These are phyloP conservation scores for Orbilia quercus DNA, from an alignment of 2,329 filamentous ascomycete genomes.

Conservation along the genomic window DNA sequence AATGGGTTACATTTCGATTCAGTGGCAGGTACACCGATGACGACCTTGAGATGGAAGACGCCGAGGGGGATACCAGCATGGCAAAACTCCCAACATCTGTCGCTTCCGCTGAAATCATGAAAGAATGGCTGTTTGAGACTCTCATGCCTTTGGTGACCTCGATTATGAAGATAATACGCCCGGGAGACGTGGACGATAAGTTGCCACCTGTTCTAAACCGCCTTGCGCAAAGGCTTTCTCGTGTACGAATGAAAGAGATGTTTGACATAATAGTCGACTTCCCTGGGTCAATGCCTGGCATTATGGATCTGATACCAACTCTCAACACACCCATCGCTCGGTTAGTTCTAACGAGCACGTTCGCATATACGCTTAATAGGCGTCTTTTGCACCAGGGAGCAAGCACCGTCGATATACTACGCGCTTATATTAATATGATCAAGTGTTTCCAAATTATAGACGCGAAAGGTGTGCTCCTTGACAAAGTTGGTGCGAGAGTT, in stretches of 20 bases:
- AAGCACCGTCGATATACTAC: constrained; percentile 74
- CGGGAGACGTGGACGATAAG: constrained; percentile 35
- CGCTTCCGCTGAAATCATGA: constrained; percentile 54
- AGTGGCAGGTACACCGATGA: constrained; percentile 51
- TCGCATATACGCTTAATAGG: constrained; percentile 73
- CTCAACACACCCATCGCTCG: constrained; percentile 66
- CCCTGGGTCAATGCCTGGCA: constrained; percentile 76
- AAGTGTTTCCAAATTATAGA: constrained; percentile 73
- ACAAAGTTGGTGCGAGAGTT: constrained; percentile 74
- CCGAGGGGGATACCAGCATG: constrained; percentile 52
- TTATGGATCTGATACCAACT: constrained; percentile 69
- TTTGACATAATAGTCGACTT: constrained; percentile 83
- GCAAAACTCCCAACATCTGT: constrained; percentile 47
- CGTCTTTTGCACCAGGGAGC: constrained; percentile 78
- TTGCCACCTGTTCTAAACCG: constrained; percentile 39
- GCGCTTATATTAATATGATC: constrained; percentile 75
- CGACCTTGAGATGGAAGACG: constrained; percentile 44
- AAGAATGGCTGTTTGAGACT: constrained; percentile 46
- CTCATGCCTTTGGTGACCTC: constrained; percentile 45
- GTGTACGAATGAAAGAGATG: constrained; percentile 75
- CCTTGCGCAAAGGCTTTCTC: constrained; percentile 69
- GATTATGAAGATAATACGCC: constrained; percentile 52
- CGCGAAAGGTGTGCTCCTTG: constrained; percentile 73
- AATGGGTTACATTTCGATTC: constrained; percentile 51
- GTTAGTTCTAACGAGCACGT: constrained; percentile 73